Conservation (phyloP, 768 basidiomycete genomes). For the Sporobolomyces pararoseus region DNA sequence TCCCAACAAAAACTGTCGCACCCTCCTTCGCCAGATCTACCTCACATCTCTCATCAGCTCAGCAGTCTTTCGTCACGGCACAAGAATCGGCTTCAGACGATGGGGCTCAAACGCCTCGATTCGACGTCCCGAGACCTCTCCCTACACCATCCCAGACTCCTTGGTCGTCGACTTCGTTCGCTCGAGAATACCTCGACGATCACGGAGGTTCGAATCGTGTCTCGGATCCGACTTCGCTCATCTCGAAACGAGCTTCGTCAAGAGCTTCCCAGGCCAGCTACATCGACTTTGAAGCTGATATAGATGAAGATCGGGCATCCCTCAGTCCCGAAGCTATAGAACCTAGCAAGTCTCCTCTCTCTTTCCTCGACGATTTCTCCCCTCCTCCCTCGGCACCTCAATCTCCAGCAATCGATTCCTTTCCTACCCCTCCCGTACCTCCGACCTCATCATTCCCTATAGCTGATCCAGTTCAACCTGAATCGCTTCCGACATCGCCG, state of each 20-base stretch:
- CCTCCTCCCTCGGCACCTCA: constrained; percentile 8
- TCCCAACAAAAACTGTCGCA: not conserved
- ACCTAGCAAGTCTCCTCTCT: not conserved
- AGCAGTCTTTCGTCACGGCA: constrained; percentile 10
- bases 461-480: not conserved
- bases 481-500: not conserved
- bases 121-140: not conserved
- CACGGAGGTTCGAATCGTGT: not conserved
- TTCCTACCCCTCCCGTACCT: not conserved
- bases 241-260: not conserved
- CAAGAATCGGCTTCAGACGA: constrained; percentile 1
- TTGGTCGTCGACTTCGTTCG: constrained; percentile 21
- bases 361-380: constrained; percentile 21
- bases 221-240: not conserved
- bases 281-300: constrained; percentile 5
- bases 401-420: not conserved
- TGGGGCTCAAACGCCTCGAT: not conserved
- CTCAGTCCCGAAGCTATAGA: not conserved
- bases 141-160: constrained; percentile 9
- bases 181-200: constrained; percentile 21
- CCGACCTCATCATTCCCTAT: not conserved
- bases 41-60: not conserved
- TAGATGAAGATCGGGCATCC: not conserved
- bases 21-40: not conserved
- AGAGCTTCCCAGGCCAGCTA: constrained; percentile 7